Percentiles rank a stretch among this genome's conserved stretches.
phyloP scores from a whole-genome alignment of 805 yeast species.

The Yamadazyma paraphyllophila region DNA sequence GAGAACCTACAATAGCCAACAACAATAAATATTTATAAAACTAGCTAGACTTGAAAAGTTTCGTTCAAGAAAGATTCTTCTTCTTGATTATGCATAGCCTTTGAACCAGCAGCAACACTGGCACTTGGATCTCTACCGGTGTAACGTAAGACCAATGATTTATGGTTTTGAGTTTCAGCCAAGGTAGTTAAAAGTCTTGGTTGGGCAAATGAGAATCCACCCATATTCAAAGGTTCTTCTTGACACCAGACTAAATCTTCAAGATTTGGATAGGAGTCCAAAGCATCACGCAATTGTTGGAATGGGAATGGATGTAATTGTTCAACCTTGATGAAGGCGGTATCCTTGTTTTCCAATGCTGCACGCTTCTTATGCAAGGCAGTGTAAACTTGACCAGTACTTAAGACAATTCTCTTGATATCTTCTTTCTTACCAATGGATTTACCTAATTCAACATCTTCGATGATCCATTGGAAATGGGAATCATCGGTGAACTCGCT shows the following conservation, averaged over 20 bases:
- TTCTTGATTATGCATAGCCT: conserved; percentile 82
- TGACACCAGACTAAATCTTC: conserved; percentile 95
- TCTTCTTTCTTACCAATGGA: conserved; percentile 73
- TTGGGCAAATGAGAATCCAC: conserved; percentile 73
- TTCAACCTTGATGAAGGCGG: conserved; percentile 88
- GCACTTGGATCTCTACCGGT: conserved; percentile 99
- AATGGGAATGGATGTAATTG: conserved; percentile 99
- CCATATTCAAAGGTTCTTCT: conserved; percentile 99
- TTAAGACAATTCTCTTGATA: conserved; percentile 80
- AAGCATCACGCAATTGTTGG: conserved; percentile 83
- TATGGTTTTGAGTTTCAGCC: conserved; percentile 69
- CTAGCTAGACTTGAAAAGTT: conserved; percentile 47
- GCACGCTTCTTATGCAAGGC: conserved; percentile 89
- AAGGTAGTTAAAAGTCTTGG: conserved; percentile 83
- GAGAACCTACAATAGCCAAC: background rate
- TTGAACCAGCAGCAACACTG: conserved; percentile 96
- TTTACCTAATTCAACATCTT: conserved; percentile 84
- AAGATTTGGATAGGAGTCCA: conserved; percentile 74
- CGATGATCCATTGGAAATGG: conserved; percentile 94
- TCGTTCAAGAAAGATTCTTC: conserved; percentile 84
- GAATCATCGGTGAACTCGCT: conserved; percentile 88
- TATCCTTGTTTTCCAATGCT: conserved; percentile 67
- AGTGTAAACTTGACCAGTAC: conserved; percentile 93
- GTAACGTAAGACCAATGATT: conserved; percentile 63
- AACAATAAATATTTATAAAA: conserved; percentile 6